These are phyloP conservation scores for Trichosporon sp. DNA, from an alignment of 1,284 basidiomycete genomes.

Conservation along the genomic window DNA sequence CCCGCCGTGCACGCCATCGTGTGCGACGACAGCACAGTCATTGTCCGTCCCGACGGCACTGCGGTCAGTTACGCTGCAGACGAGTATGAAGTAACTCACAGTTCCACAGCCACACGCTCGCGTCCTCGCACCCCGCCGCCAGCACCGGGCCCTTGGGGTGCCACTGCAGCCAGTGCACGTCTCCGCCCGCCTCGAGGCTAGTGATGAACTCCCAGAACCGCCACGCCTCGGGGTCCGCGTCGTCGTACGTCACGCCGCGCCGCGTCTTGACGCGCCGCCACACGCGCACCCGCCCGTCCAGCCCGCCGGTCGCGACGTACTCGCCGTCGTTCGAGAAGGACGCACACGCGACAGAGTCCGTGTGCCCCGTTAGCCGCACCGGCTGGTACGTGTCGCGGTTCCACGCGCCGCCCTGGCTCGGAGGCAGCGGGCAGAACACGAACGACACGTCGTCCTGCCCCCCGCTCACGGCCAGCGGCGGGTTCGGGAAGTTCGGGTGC, in stretches of 20 bases:
- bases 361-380: constrained; percentile 81
- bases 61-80: constrained; percentile 9
- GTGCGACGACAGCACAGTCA: constrained; percentile 95
- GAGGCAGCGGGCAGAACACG: constrained; percentile 60
- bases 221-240: constrained; percentile 49
- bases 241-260: constrained; percentile 5
- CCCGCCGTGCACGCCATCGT: constrained; percentile 79
- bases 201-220: constrained; percentile 89
- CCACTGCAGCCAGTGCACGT: constrained; percentile 94
- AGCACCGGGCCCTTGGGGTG: constrained; percentile 90
- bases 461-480: constrained; percentile 80
- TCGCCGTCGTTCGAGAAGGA: constrained; percentile 85
- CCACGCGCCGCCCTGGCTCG: constrained; percentile 8
- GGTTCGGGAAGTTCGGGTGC: constrained; percentile 67
- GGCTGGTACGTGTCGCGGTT: constrained; percentile 67
- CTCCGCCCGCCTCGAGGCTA: constrained; percentile 86
- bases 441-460: constrained; percentile 94
- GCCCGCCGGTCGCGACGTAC: constrained; percentile 88
- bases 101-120: constrained; percentile 96
- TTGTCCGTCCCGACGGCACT: constrained; percentile 90
- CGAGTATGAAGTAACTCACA: constrained; percentile 51
- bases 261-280: constrained; percentile 66
- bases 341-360: constrained; percentile 78
- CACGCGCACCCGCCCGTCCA: constrained; percentile 90
- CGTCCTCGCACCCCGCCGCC: constrained; percentile 86